phyloP scores from a whole-genome alignment of 768 basidiomycete genomes.

The Trichaptum fuscoviolaceum region DNA sequence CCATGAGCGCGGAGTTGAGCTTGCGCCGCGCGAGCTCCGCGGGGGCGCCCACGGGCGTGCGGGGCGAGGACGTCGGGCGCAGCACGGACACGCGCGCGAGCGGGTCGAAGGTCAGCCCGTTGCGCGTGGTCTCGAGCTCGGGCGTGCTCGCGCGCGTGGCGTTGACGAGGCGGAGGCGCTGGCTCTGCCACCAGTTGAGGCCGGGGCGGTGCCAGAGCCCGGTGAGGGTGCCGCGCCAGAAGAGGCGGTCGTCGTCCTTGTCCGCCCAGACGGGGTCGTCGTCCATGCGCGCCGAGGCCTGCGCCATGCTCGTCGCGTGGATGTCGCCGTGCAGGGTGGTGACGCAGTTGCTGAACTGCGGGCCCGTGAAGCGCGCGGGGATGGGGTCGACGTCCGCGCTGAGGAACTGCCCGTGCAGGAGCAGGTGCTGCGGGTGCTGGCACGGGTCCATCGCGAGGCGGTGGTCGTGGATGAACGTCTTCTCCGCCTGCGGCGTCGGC shows the following conservation, averaged over 20 bases:
- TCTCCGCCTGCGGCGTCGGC: slow-evolving; percentile 13
- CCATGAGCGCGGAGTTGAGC: slow-evolving; percentile 52
- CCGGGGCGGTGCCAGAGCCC: slow-evolving; percentile 43
- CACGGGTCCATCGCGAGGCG: slow-evolving; percentile 45
- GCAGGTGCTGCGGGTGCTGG: slow-evolving; percentile 32
- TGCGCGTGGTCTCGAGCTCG: slow-evolving; percentile 29
- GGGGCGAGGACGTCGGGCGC: slow-evolving; percentile 22
- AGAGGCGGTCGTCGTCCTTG: slow-evolving; percentile 54
- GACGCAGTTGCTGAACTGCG: slow-evolving; percentile 48
- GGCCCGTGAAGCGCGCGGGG: slow-evolving; percentile 38
- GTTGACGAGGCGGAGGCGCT: slow-evolving; percentile 44
- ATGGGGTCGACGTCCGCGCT: slow-evolving; percentile 40
- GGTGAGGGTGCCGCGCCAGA: slow-evolving; percentile 75
- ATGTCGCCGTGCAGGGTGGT: slow-evolving; percentile 53
- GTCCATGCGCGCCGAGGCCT: slow-evolving; percentile 34
- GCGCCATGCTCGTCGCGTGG: slow-evolving; percentile 41
- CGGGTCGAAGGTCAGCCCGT: neutral
- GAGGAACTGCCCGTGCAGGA: slow-evolving; percentile 48
- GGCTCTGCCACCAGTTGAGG: slow-evolving; percentile 44
- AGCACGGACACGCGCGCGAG: slow-evolving; percentile 27
- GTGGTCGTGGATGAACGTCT: slow-evolving; percentile 49
- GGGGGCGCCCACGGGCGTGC: slow-evolving; percentile 30
- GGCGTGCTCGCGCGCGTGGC: slow-evolving; percentile 23
- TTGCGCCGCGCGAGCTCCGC: slow-evolving; percentile 29
- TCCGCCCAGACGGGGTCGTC: slow-evolving; percentile 58